Evolutionary conservation across 768 basidiomycete genomes (phyloP).

Genomic region (Hypholoma fasciculare): DNA sequence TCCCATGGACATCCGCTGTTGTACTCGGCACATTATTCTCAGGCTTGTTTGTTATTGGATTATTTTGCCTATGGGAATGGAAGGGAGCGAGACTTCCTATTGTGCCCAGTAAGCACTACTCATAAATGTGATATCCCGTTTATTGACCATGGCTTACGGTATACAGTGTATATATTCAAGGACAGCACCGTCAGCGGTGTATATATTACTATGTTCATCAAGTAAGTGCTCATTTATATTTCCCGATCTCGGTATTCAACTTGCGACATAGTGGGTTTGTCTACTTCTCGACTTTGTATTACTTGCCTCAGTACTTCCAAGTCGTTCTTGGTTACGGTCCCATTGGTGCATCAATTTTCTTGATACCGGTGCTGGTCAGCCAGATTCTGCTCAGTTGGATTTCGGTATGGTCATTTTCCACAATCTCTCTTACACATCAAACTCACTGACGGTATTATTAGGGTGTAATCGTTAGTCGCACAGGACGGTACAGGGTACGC

Average conservation of each 20-base stretch:
- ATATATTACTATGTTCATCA: slow-evolving; percentile 70
- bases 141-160: not conserved
- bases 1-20: slow-evolving; percentile 68
- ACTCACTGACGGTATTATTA: slow-evolving; percentile 20
- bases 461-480: slow-evolving; percentile 63
- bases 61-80: slow-evolving; percentile 77
- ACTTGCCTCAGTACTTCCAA: slow-evolving; percentile 78
- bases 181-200: slow-evolving; percentile 66
- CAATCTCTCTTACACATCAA: not conserved
- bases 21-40: slow-evolving; percentile 62
- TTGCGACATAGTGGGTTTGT: slow-evolving; percentile 48
- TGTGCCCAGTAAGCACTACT: slow-evolving; percentile 55
- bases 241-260: not conserved
- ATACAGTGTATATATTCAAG: slow-evolving; percentile 70
- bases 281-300: slow-evolving; percentile 66
- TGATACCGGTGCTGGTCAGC: slow-evolving; percentile 67
- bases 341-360: slow-evolving; percentile 55
- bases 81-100: slow-evolving; percentile 69
- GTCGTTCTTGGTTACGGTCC: slow-evolving; percentile 68
- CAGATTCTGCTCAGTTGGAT: slow-evolving; percentile 61
- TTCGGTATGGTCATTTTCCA: slow-evolving; percentile 35
- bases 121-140: not conserved
- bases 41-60: slow-evolving; percentile 47
- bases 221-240: slow-evolving; percentile 32
- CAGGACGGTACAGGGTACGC: slow-evolving; percentile 60